phyloP scores from a whole-genome alignment of 805 yeast species.

The Starmera pachycereana region DNA sequence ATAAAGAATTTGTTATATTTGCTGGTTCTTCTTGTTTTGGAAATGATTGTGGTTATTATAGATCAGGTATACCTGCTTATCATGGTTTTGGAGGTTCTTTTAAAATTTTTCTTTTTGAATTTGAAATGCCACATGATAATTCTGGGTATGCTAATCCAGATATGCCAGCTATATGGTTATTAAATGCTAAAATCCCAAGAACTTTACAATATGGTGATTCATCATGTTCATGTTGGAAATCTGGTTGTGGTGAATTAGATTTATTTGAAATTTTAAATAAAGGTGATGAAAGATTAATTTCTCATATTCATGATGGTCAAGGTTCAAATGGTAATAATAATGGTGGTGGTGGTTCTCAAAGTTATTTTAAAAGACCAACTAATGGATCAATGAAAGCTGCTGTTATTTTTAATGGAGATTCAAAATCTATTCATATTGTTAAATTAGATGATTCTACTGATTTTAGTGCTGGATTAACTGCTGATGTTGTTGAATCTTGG shows the following conservation, averaged over 20 bases:
- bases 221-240: slow-evolving; percentile 88
- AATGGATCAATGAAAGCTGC: slow-evolving; percentile 77
- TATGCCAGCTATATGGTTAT: slow-evolving; percentile 97
- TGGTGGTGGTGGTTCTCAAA: slow-evolving; percentile 85
- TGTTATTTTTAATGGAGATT: slow-evolving; percentile 53
- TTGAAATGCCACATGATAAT: slow-evolving; percentile 77
- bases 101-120: slow-evolving; percentile 89
- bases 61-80: slow-evolving; percentile 82
- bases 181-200: slow-evolving; percentile 94
- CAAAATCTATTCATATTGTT: slow-evolving; percentile 41
- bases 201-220: slow-evolving; percentile 85
- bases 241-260: slow-evolving; percentile 98
- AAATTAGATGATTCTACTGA: slow-evolving; percentile 43
- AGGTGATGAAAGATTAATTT: slow-evolving; percentile 66
- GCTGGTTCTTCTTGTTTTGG: slow-evolving; percentile 49
- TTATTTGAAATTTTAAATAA: slow-evolving; percentile 77
- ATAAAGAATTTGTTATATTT: slow-evolving; percentile 76
- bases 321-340: slow-evolving; percentile 43
- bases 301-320: slow-evolving; percentile 80
- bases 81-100: slow-evolving; percentile 83
- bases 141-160: slow-evolving; percentile 57
- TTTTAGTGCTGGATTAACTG: slow-evolving; percentile 44
- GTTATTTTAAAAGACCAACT: slow-evolving; percentile 84
- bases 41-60: slow-evolving; percentile 74
- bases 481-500: slow-evolving; percentile 54